These are phyloP conservation scores for Suillus brevipes DNA, from an alignment of 768 basidiomycete species.

Conservation along the genomic window DNA sequence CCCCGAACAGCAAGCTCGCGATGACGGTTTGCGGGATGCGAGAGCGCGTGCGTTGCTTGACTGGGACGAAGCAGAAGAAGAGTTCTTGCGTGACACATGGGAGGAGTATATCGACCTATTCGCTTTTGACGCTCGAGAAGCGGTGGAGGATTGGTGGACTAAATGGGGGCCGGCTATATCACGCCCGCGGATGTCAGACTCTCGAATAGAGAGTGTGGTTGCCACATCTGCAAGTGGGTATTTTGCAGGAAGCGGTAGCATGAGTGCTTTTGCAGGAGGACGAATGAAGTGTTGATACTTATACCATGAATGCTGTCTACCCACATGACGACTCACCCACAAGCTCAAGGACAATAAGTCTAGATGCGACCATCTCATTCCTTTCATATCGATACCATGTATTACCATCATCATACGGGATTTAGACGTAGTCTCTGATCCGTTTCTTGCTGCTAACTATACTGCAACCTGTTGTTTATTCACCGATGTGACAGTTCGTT, in stretches of 20 bases:
- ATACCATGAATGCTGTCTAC: not conserved
- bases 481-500: not conserved
- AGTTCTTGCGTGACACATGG: constrained; percentile 45
- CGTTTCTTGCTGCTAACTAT: not conserved
- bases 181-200: not conserved
- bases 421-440: not conserved
- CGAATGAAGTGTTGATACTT: not conserved
- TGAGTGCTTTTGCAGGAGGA: not conserved
- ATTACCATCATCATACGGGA: not conserved
- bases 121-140: constrained; percentile 50
- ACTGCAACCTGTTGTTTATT: not conserved
- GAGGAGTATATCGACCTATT: constrained; percentile 50
- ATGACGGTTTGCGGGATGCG: constrained; percentile 30
- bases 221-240: constrained; percentile 14
- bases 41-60: constrained; percentile 29
- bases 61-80: constrained; percentile 43
- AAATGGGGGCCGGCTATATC: constrained; percentile 41
- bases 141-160: constrained; percentile 64
- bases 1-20: constrained; percentile 44
- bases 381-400: not conserved
- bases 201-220: not conserved
- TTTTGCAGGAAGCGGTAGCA: constrained; percentile 12
- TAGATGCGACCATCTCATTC: not conserved
- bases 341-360: not conserved
- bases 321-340: not conserved